phyloP scores from a whole-genome alignment of 768 basidiomycete species.

The Xerocomellus amylosporus region DNA sequence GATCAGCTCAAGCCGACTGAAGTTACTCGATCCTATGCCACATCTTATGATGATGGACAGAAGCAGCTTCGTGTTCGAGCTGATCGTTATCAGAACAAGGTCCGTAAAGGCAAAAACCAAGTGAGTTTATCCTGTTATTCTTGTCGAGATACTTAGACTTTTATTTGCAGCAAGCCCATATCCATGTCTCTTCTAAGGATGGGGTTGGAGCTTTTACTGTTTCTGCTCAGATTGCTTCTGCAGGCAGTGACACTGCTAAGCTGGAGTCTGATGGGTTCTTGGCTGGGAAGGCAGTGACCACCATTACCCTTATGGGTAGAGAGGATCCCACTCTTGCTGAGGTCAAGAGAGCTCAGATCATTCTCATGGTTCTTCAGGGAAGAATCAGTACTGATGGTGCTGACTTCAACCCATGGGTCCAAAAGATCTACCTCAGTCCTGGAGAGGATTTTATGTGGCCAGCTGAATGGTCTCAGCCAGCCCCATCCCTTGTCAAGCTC shows the following conservation, averaged over 20 bases:
- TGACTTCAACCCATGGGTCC: constrained; percentile 38
- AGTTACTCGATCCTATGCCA: constrained; percentile 21
- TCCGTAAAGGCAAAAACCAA: constrained; percentile 35
- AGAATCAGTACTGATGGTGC: constrained; percentile 19
- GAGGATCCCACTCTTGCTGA: constrained; percentile 62
- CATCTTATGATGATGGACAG: constrained; percentile 11
- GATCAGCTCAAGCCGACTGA: constrained; percentile 27
- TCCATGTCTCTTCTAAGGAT: constrained; percentile 23
- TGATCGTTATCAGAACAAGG: constrained; percentile 30
- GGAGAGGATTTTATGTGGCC: constrained; percentile 38
- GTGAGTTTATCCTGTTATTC: constrained; percentile 26
- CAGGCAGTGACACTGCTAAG: constrained; percentile 17
- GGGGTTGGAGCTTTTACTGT: constrained; percentile 25
- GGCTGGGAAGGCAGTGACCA: constrained; percentile 30
- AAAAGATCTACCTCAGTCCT: constrained; percentile 33
- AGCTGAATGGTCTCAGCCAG: constrained; percentile 27
- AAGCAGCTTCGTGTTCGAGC: constrained; percentile 18
- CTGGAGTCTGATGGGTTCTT: constrained; percentile 25
- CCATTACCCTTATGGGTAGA: constrained; percentile 50
- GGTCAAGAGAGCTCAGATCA: constrained; percentile 31
- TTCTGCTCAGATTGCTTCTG: constrained; percentile 14
- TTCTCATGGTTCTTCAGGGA: constrained; percentile 39
- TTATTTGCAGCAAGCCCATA: constrained; percentile 12
- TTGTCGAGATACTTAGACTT: not conserved
- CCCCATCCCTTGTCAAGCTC: constrained; percentile 17